phyloP scores from a whole-genome alignment of 2,329 filamentous ascomycete species.

The Zasmidium cellare region DNA sequence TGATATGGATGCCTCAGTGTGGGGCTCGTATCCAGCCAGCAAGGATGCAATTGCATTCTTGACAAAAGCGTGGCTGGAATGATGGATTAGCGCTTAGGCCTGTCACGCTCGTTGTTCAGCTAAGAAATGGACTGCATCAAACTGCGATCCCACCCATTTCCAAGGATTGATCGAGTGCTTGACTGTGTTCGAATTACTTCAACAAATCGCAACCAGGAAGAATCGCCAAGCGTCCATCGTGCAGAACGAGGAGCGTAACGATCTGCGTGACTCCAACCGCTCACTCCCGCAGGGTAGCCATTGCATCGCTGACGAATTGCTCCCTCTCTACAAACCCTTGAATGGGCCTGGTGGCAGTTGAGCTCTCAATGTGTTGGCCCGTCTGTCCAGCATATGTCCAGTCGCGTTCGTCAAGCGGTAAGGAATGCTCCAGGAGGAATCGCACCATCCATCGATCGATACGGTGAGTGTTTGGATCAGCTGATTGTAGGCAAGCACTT shows the following conservation, averaged over 20 bases:
- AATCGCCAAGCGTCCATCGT: too few relatives aligned
- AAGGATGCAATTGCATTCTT: not conserved
- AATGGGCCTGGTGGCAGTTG: not conserved
- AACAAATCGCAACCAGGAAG: too few relatives aligned
- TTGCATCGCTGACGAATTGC: not conserved
- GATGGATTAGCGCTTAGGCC: too few relatives aligned
- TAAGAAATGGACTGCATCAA: too few relatives aligned
- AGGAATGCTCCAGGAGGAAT: constrained; percentile 10
- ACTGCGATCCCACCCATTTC: too few relatives aligned
- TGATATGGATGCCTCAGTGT: not conserved
- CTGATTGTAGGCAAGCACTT: constrained; percentile 36
- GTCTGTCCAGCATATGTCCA: too few relatives aligned
- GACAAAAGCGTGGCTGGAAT: not conserved
- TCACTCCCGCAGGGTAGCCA: not conserved
- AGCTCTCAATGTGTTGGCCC: too few relatives aligned
- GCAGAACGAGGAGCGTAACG: too few relatives aligned
- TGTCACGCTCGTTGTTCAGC: too few relatives aligned
- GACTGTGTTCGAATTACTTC: too few relatives aligned
- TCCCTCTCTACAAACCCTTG: not conserved
- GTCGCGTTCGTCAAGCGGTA: not conserved
- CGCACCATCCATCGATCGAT: constrained; percentile 18
- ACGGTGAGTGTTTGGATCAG: constrained; percentile 9
- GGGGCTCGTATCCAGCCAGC: not conserved
- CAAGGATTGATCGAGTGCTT: too few relatives aligned
- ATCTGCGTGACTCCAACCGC: too few relatives aligned